phyloP scores from a whole-genome alignment of 768 basidiomycete genomes.

The Nidularia pulvinata region DNA sequence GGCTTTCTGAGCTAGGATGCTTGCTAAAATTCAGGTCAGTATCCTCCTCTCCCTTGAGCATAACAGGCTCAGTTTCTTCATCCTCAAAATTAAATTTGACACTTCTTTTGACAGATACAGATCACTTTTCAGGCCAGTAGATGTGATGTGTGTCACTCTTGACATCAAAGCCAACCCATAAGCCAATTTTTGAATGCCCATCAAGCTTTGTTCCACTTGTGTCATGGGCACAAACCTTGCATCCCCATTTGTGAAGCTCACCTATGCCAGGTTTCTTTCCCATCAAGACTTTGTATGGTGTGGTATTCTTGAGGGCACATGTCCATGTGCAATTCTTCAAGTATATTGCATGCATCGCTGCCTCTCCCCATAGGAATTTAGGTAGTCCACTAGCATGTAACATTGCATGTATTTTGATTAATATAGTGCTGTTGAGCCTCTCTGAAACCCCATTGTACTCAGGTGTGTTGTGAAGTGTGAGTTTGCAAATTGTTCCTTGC shows the following conservation, averaged over 20 bases:
- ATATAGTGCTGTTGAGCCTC: conserved; percentile 22
- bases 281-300: conserved; percentile 13
- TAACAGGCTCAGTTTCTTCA: neutral
- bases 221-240: conserved; percentile 11
- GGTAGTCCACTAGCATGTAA: conserved; percentile 12
- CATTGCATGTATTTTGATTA: conserved; percentile 15
- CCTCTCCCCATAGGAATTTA: conserved; percentile 20
- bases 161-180: conserved; percentile 11
- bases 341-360: conserved; percentile 11
- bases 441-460: conserved; percentile 37
- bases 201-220: conserved; percentile 6
- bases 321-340: conserved; percentile 25
- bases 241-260: conserved; percentile 18
- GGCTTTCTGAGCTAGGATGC: neutral
- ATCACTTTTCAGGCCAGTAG: conserved; percentile 17
- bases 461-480: conserved; percentile 28
- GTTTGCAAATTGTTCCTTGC: conserved; percentile 25
- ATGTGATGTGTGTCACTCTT: conserved; percentile 9
- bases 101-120: too few species aligned
- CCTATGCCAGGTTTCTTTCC: conserved; percentile 19
- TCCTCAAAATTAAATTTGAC: too few species aligned
- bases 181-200: conserved; percentile 4
- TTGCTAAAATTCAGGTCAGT: neutral
- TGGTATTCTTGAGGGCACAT: conserved; percentile 14
- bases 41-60: neutral